Percentiles rank a stretch among this genome's conserved stretches.
phyloP scores from a whole-genome alignment of 345 rosid species.

The Salix arbutifolia region DNA sequence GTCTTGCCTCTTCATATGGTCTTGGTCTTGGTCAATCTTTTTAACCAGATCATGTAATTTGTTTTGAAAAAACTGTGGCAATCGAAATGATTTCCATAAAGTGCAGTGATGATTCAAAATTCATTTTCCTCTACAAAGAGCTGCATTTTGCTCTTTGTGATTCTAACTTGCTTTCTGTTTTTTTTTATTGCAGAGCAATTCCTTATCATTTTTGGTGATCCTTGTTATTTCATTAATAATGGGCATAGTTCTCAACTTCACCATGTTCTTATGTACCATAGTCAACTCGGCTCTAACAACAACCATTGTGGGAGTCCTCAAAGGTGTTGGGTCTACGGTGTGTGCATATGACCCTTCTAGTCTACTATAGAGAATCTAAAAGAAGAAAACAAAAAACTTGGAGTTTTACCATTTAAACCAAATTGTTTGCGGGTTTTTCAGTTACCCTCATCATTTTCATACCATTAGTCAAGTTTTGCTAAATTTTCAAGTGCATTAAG shows the following conservation, averaged over 20 bases:
- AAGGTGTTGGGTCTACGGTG: slow-evolving; percentile 96
- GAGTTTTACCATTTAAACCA: not conserved
- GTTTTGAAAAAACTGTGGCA: not conserved
- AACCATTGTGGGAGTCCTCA: slow-evolving; percentile 94
- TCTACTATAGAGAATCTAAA: not conserved
- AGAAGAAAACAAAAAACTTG: not conserved
- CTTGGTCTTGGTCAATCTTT: not conserved
- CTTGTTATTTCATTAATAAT: slow-evolving; percentile 73
- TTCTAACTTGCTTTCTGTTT: slow-evolving; percentile 17
- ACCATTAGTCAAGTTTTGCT: not conserved
- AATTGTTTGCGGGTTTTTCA: not conserved
- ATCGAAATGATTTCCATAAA: not conserved
- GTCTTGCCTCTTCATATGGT: not conserved
- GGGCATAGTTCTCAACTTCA: slow-evolving; percentile 93
- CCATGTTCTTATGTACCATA: slow-evolving; percentile 93
- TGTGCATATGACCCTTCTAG: slow-evolving; percentile 18
- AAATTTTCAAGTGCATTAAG: not conserved
- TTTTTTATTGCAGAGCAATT: slow-evolving; percentile 57
- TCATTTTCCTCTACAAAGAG: not conserved
- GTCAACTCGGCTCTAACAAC: slow-evolving; percentile 97
- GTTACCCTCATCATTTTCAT: not conserved
- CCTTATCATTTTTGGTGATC: slow-evolving; percentile 59
- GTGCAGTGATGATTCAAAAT: not conserved
- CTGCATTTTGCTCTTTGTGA: not conserved
- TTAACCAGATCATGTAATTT: not conserved